These are phyloP conservation scores for Iberis amara DNA, from an alignment of 441 rosid genomes.

Conservation along the genomic window DNA sequence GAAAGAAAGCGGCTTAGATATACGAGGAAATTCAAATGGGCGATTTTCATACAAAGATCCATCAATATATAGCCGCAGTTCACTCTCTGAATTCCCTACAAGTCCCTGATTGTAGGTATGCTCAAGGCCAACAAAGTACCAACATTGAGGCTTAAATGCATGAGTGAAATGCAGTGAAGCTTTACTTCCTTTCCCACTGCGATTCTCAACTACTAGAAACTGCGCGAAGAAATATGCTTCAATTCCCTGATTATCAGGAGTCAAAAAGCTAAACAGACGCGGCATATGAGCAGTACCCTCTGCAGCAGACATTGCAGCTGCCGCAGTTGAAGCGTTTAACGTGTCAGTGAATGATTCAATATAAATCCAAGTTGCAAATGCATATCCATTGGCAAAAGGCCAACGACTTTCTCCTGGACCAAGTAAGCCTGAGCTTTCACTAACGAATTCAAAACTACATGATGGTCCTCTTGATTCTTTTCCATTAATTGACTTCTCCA, in stretches of 20 bases:
- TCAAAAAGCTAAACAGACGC: slow-evolving; percentile 79
- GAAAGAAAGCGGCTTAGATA: slow-evolving; percentile 80
- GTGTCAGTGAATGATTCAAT: slow-evolving; percentile 96
- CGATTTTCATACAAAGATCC: slow-evolving; percentile 85
- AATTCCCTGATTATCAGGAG: slow-evolving; percentile 84
- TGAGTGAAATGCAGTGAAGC: slow-evolving; percentile 88
- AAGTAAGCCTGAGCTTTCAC: slow-evolving; percentile 92
- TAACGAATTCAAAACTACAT: slow-evolving; percentile 85
- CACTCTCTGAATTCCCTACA: slow-evolving; percentile 83
- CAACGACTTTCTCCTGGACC: slow-evolving; percentile 95
- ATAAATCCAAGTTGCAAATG: slow-evolving; percentile 89
- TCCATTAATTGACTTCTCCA: slow-evolving; percentile 80
- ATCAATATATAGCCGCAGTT: slow-evolving; percentile 71
- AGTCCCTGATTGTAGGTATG: slow-evolving; percentile 68
- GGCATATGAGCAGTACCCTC: slow-evolving; percentile 94
- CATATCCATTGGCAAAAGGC: slow-evolving; percentile 88
- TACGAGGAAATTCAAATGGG: slow-evolving; percentile 82
- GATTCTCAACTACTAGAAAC: slow-evolving; percentile 86
- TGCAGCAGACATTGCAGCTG: slow-evolving; percentile 90
- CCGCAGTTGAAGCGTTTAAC: slow-evolving; percentile 79
- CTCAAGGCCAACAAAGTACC: slow-evolving; percentile 92
- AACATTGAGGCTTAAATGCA: slow-evolving; percentile 94
- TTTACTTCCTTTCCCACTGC: slow-evolving; percentile 79
- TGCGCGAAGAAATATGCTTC: slow-evolving; percentile 95
- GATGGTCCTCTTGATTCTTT: slow-evolving; percentile 88